phyloP scores from a whole-genome alignment of 352 stramenopile genomes.

The Globisporangium spinosum region DNA sequence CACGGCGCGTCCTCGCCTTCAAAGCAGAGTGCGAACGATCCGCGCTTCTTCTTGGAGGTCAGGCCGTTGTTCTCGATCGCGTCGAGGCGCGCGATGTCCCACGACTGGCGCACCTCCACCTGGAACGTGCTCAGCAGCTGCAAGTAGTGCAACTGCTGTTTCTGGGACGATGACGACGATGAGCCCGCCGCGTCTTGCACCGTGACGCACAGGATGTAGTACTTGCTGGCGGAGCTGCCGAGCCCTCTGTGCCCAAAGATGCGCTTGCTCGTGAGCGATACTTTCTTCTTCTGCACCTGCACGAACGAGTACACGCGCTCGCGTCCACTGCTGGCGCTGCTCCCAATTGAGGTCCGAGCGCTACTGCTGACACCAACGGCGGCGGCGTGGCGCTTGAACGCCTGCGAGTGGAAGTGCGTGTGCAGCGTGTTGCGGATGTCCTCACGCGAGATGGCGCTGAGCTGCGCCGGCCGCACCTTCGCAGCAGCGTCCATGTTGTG shows the following conservation, averaged over 20 bases:
- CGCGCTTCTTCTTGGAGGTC: slow-evolving; percentile 45
- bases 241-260: slow-evolving; percentile 34
- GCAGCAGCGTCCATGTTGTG: slow-evolving; percentile 13
- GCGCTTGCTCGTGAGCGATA: slow-evolving; percentile 45
- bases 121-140: slow-evolving; percentile 62
- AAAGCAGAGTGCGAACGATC: slow-evolving; percentile 55
- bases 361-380: neutral
- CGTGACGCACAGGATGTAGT: slow-evolving; percentile 68
- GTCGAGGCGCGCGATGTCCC: slow-evolving; percentile 48
- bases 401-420: slow-evolving; percentile 54
- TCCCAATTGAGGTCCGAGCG: neutral
- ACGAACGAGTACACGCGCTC: slow-evolving; percentile 58
- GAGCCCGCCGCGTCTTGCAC: slow-evolving; percentile 33
- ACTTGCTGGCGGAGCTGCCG: slow-evolving; percentile 32
- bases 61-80: slow-evolving; percentile 60
- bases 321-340: slow-evolving; percentile 11
- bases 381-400: slow-evolving; percentile 22
- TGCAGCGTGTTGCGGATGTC: slow-evolving; percentile 63
- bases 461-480: slow-evolving; percentile 16
- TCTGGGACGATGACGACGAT: neutral
- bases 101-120: slow-evolving; percentile 62
- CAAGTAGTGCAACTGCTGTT: slow-evolving; percentile 51
- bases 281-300: slow-evolving; percentile 64
- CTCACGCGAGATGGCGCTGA: slow-evolving; percentile 45
- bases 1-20: slow-evolving; percentile 37